phyloP scores from a whole-genome alignment of 164 flowering plant genomes.

The Stephania cephalantha region DNA sequence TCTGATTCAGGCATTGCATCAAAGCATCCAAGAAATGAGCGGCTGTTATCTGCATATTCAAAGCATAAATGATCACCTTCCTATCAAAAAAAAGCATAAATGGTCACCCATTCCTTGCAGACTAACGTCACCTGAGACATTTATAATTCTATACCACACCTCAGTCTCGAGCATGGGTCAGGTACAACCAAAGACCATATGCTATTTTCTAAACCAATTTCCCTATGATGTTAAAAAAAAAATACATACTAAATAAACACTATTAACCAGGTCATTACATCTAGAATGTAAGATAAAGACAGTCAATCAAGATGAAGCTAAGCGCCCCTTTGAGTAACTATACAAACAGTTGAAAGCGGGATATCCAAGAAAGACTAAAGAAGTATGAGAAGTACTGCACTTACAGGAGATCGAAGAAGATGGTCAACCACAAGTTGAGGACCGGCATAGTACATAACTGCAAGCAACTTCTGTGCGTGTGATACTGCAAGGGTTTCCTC shows the following conservation, averaged over 20 bases:
- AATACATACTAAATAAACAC: no score
- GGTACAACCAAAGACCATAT: no score
- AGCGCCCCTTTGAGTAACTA: neutral
- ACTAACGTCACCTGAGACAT: no score
- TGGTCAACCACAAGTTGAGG: constrained; percentile 70
- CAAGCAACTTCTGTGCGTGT: constrained; percentile 68
- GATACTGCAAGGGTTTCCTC: constrained; percentile 65
- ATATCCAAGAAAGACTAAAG: neutral
- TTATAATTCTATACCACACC: no score
- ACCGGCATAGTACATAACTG: constrained; percentile 73
- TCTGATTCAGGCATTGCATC: constrained; percentile 61
- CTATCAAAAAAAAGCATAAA: no score
- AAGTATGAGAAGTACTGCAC: constrained; percentile 14
- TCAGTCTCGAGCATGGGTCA: no score
- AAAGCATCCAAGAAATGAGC: constrained; percentile 64
- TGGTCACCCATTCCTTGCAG: no score
- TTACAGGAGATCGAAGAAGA: constrained; percentile 74
- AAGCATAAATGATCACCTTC: neutral
- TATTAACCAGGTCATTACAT: neutral
- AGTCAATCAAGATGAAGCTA: neutral
- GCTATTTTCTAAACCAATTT: no score
- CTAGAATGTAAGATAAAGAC: neutral
- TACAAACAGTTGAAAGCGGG: neutral
- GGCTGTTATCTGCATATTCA: constrained; percentile 47
- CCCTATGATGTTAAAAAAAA: no score